Conservation (phyloP, 2,329 filamentous ascomycete species). For the Fusarium pininemorale region DNA sequence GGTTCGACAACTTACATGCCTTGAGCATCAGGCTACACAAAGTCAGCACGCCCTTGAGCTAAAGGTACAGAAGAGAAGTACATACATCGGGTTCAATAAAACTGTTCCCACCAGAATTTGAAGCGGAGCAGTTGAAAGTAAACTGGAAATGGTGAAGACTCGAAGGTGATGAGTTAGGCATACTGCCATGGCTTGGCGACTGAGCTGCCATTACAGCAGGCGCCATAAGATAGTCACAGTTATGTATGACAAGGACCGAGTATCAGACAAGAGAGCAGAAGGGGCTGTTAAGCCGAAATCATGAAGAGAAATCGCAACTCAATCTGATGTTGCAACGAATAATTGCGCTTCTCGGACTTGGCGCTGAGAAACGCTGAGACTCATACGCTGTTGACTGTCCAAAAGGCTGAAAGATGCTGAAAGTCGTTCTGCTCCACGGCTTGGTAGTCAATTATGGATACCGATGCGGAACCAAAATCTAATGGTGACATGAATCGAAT, state of each 20-base stretch:
- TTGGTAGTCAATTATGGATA: neutral
- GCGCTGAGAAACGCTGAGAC: constrained; percentile 24
- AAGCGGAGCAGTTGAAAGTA: constrained; percentile 45
- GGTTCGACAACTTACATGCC: constrained; percentile 34
- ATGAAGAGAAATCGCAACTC: constrained; percentile 1
- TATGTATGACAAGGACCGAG: neutral
- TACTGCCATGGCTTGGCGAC: constrained; percentile 15
- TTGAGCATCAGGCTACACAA: constrained; percentile 34
- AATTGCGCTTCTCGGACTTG: constrained; percentile 18
- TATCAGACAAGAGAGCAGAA: neutral
- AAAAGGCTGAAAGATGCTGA: neutral
- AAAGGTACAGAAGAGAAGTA: neutral
- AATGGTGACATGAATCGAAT: neutral
- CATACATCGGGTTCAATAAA: constrained; percentile 49
- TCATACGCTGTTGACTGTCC: constrained; percentile 3
- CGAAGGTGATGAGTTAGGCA: constrained; percentile 25
- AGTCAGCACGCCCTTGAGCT: constrained; percentile 22
- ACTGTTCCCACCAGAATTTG: constrained; percentile 41
- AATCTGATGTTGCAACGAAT: constrained; percentile 2
- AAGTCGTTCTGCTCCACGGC: neutral
- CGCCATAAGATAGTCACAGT: neutral
- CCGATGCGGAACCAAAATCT: neutral
- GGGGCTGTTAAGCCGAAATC: neutral
- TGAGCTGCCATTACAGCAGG: constrained; percentile 25
- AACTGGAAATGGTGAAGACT: constrained; percentile 44